Percentiles rank a stretch among this genome's conserved stretches.
Evolutionary conservation across 129 eudicot species (phyloP).

Genomic region (Daucus carota): DNA sequence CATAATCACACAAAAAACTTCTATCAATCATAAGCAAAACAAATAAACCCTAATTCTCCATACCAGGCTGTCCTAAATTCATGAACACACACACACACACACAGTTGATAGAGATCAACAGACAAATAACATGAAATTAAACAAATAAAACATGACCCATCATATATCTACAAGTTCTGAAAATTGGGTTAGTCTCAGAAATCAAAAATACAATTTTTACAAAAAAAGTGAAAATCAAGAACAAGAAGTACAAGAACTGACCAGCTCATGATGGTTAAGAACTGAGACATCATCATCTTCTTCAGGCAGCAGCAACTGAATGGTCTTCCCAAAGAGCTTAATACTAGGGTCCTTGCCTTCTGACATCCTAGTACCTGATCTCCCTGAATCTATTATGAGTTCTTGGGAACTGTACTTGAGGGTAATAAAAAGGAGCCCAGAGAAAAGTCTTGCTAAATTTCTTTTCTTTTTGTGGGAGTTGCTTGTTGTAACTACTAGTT

Average conservation of each 20-base stretch:
- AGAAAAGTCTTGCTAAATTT: constrained; percentile 14
- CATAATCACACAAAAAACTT: background rate
- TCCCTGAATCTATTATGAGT: constrained; percentile 16
- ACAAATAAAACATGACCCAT: constrained; percentile 14
- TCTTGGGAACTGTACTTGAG: constrained; percentile 1
- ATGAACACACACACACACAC: too few relatives aligned
- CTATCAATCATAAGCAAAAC: background rate
- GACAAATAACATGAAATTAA: background rate
- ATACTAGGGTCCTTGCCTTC: constrained; percentile 41
- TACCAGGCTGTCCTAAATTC: too few relatives aligned
- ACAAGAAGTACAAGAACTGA: constrained; percentile 5
- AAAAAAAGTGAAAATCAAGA: background rate
- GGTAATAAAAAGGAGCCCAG: background rate
- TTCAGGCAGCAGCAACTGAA: constrained; percentile 24
- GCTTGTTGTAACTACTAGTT: background rate
- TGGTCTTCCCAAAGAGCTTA: constrained; percentile 49
- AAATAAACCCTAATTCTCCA: background rate
- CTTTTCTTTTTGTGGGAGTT: background rate
- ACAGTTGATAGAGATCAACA: background rate
- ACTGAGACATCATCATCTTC: background rate
- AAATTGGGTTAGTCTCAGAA: constrained; percentile 19
- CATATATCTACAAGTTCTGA: background rate
- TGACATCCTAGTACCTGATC: constrained; percentile 22
- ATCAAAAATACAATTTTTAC: background rate
- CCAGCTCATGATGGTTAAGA: background rate